phyloP scores from a whole-genome alignment of 2,329 filamentous ascomycete species.

The Aspergillus niger region DNA sequence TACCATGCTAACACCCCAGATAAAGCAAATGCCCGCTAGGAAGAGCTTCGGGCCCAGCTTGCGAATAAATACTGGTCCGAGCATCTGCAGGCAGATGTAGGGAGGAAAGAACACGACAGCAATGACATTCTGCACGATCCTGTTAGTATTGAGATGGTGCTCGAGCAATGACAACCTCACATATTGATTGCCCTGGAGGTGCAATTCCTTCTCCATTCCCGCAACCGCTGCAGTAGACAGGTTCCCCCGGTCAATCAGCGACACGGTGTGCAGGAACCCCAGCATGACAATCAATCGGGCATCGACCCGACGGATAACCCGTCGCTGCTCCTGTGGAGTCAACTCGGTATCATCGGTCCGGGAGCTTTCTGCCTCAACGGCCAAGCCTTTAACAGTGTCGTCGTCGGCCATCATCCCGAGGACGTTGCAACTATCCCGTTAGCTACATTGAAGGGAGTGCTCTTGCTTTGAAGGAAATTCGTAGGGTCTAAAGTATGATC shows the following conservation, averaged over 20 bases:
- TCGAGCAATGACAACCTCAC: slow-evolving; percentile 1
- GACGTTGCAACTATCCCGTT: neutral
- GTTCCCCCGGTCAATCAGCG: slow-evolving; percentile 23
- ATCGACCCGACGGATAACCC: slow-evolving; percentile 22
- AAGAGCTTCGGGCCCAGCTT: slow-evolving; percentile 9
- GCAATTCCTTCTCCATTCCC: slow-evolving; percentile 19
- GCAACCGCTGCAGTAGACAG: slow-evolving; percentile 19
- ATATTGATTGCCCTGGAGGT: slow-evolving; percentile 17
- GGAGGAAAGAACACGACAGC: slow-evolving; percentile 21
- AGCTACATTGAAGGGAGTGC: neutral
- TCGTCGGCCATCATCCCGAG: neutral
- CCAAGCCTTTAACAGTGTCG: neutral
- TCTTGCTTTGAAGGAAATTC: neutral
- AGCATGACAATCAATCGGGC: slow-evolving; percentile 22
- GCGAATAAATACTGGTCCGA: slow-evolving; percentile 9
- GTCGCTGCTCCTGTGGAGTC: slow-evolving; percentile 16
- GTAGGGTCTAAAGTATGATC: neutral
- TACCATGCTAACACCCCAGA: slow-evolving; percentile 15
- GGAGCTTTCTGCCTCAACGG: neutral
- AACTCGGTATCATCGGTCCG: neutral
- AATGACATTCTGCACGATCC: slow-evolving; percentile 15
- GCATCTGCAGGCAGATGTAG: slow-evolving; percentile 11
- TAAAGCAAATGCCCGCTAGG: slow-evolving; percentile 9
- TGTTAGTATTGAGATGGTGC: neutral
- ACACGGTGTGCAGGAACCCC: slow-evolving; percentile 21